Base-by-base conservation (phyloP, 805 yeast genomes). In the Scheffersomyces amazonensis region DNA sequence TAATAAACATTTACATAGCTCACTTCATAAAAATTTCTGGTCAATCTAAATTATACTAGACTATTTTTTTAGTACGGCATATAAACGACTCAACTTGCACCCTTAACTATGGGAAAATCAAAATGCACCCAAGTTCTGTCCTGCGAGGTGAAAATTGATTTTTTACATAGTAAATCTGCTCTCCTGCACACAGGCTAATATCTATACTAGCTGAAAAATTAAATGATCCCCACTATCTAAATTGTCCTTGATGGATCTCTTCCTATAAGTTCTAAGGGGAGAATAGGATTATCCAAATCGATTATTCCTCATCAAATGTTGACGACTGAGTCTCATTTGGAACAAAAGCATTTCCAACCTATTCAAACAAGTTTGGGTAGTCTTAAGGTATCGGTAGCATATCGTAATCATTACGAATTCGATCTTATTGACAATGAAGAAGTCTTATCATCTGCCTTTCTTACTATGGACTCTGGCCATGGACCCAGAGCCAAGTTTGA, bases 231-330 rank as follows among this genome's bases (percentile, higher is more conserved):
- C n/a, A n/a, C n/a, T n/a, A n/a, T n/a, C n/a, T n/a, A n/a, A n/a
- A n/a, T n/a, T n/a, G n/a, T n/a, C n/a, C 53, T 86, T 22, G 90
- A 89, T 56, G 96, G 96, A 0, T 75, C 82, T 12, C 77, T 79
- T 47, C 83, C 93, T 1, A 85, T 90, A 20, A 70, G 81, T 9
- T 83, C 95, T 1, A 82, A 81, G 54, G 96, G 96, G 2, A 67
- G 97, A 44, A 76, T 89, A 17, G 97, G 97, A 0, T 69, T 91
- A 37, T 81, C 91, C 44, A 83, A 84, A 55, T 66, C 82, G 3
- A 73, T 83, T 2, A 73, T 80, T 40, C 78, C 60, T 43, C 66
- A 56, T 39, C 67, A 62, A 37, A 52, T 59, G 59, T 52, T 59
- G 15, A 42, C 53, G 15, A 44, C 62, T 2, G 64, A 61, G 21